A percentile compares a stretch with the other conserved stretches of the same genome.
phyloP scores from a whole-genome alignment of 257 asterid species.

The Fraxinus quadrangulata region DNA sequence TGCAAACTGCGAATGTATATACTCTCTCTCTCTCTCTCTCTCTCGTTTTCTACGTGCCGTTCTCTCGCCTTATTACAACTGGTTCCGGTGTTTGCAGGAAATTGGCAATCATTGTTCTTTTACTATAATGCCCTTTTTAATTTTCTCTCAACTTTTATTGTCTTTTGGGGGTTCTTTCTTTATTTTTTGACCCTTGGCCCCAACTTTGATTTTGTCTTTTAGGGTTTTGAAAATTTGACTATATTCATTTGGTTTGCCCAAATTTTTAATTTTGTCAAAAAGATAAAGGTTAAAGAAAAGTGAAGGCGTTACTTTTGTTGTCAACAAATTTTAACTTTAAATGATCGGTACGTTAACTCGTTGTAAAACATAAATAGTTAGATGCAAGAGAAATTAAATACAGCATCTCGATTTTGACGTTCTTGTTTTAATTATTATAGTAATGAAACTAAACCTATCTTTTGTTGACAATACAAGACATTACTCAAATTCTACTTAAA shows the following conservation, averaged over 20 bases:
- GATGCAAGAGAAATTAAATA: too few species aligned
- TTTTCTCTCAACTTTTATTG: neutral
- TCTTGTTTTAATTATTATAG: too few species aligned
- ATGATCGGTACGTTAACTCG: too few species aligned
- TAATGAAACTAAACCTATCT: too few species aligned
- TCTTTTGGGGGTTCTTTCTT: neutral
- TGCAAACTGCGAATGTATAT: slow-evolving; percentile 26
- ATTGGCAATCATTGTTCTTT: slow-evolving; percentile 23
- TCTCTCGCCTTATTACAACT: slow-evolving; percentile 37
- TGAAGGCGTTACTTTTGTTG: too few species aligned
- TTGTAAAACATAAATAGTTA: too few species aligned
- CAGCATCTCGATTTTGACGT: neutral
- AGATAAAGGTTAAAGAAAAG: too few species aligned
- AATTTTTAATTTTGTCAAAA: neutral
- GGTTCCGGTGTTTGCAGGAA: slow-evolving; percentile 32
- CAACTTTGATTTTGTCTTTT: neutral
- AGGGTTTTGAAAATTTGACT: neutral
- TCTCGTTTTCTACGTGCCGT: slow-evolving; percentile 13
- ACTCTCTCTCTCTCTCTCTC: neutral
- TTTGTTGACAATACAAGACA: neutral
- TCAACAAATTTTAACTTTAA: too few species aligned
- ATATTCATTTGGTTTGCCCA: neutral
- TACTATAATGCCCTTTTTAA: slow-evolving; percentile 37
- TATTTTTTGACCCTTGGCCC: neutral
- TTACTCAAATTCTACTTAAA: neutral